phyloP scores from a whole-genome alignment of 129 eudicot species.

The Pulicaria dysenterica region DNA sequence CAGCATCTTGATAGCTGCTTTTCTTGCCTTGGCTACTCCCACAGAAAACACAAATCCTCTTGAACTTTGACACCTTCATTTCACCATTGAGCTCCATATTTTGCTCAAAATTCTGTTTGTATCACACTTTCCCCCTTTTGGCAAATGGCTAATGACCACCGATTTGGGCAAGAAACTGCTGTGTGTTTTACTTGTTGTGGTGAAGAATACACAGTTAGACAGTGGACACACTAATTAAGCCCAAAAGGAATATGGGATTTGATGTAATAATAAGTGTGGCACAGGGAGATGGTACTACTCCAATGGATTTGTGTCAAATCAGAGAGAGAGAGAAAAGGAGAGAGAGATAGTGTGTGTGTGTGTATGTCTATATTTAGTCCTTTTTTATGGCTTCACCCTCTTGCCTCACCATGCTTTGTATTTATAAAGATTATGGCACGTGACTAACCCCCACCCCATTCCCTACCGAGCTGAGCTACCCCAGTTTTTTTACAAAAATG shows the following conservation, averaged over 20 bases:
- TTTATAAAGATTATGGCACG: conserved; percentile 52
- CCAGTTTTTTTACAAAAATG: conserved; percentile 6
- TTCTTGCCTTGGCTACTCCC: conserved; percentile 97
- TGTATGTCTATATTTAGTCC: conserved; percentile 24
- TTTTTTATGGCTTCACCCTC: conserved; percentile 33
- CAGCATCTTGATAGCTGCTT: conserved; percentile 92
- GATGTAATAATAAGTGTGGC: conserved; percentile 26
- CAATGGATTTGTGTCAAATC: conserved; percentile 44
- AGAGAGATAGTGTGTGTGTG: no score
- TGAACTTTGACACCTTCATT: conserved; percentile 65
- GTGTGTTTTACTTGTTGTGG: conserved; percentile 12
- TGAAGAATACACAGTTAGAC: conserved; percentile 20
- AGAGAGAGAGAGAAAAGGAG: conserved; percentile 27
- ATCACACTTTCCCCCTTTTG: conserved; percentile 21
- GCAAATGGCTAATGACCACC: conserved; percentile 18
- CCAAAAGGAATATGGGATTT: conserved; percentile 31
- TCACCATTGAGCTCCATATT: conserved; percentile 69
- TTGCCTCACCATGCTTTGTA: conserved; percentile 26
- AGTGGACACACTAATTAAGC: conserved; percentile 4
- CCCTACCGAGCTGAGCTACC: conserved; percentile 35
- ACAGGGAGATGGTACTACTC: conserved; percentile 17
- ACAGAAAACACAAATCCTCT: conserved; percentile 94
- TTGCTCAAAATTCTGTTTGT: conserved; percentile 27
- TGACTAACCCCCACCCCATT: conserved; percentile 41
- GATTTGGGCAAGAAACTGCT: conserved; percentile 19